Conservation (phyloP, 345 rosid species). For the Lumnitzera racemosa region DNA sequence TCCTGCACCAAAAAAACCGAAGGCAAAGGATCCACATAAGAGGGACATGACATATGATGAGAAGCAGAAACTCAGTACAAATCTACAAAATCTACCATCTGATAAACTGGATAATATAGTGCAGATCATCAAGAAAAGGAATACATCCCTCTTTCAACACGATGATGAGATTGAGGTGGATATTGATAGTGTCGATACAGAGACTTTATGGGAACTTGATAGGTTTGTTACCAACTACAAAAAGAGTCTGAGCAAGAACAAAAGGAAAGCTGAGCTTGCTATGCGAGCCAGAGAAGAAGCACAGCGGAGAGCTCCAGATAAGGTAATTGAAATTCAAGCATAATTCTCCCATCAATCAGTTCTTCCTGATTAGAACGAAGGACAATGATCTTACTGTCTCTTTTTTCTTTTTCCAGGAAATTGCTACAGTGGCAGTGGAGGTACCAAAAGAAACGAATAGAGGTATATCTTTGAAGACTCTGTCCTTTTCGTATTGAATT, state of each 20-base stretch:
- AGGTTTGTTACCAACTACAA: constrained; percentile 93
- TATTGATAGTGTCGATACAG: constrained; percentile 92
- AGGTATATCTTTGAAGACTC: constrained; percentile 28
- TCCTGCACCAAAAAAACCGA: constrained; percentile 88
- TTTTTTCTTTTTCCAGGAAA: constrained; percentile 35
- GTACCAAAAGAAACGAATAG: constrained; percentile 46
- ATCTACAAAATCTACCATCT: constrained; percentile 77
- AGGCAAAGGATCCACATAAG: constrained; percentile 90
- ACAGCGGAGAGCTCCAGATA: constrained; percentile 43
- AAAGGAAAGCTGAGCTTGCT: constrained; percentile 93
- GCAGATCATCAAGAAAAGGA: constrained; percentile 90
- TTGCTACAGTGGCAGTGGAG: constrained; percentile 33
- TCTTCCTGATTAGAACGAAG: constrained; percentile 1
- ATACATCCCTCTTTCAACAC: constrained; percentile 61
- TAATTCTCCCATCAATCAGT: not conserved
- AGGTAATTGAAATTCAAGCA: constrained; percentile 29
- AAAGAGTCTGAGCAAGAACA: constrained; percentile 92
- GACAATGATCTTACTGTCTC: not conserved
- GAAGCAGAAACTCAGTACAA: constrained; percentile 93
- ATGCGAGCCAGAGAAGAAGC: constrained; percentile 71
- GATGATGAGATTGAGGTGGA: constrained; percentile 98
- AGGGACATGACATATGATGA: constrained; percentile 98
- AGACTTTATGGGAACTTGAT: constrained; percentile 98
- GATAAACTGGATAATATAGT: constrained; percentile 94
- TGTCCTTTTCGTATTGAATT: not conserved